phyloP scores from a whole-genome alignment of 2,329 filamentous ascomycete species.

The Cladosporium phlei region DNA sequence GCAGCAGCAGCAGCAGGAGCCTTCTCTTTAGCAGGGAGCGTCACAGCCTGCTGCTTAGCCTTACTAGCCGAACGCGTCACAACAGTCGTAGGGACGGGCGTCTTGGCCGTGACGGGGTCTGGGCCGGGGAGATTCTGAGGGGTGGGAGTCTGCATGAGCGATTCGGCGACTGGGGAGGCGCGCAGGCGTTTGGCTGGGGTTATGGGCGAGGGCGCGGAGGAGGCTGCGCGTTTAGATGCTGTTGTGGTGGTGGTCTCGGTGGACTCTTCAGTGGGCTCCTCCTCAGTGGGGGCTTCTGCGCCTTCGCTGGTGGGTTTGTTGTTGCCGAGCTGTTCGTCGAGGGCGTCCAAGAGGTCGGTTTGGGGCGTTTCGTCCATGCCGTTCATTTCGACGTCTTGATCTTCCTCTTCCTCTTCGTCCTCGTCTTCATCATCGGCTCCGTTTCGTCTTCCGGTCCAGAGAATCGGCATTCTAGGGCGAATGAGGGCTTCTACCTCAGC shows the following conservation, averaged over 20 bases:
- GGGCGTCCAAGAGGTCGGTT: conserved; percentile 5
- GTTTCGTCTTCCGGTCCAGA: conserved; percentile 24
- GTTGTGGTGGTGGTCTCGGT: background rate
- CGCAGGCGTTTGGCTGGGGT: conserved; percentile 20
- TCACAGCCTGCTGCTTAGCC: conserved; percentile 5
- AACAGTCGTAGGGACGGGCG: conserved; percentile 10
- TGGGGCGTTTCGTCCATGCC: background rate
- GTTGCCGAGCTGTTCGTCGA: conserved; percentile 11
- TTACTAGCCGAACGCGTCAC: conserved; percentile 12
- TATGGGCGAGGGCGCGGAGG: conserved; percentile 8
- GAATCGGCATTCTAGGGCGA: conserved; percentile 44
- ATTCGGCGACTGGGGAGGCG: conserved; percentile 18
- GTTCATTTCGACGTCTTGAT: conserved; percentile 10
- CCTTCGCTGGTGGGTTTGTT: background rate
- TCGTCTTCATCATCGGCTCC: conserved; percentile 16
- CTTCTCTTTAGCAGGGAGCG: conserved; percentile 2
- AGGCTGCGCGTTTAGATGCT: conserved; percentile 8
- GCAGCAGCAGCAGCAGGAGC: too few species aligned
- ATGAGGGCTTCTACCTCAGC: conserved; percentile 68
- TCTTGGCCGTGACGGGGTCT: conserved; percentile 12
- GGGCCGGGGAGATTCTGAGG: conserved; percentile 12
- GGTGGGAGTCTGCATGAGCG: conserved; percentile 5
- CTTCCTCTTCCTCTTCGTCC: conserved; percentile 18
- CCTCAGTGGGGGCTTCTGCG: background rate
- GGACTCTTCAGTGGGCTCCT: conserved; percentile 9